These are phyloP conservation scores for Starmerella apicola DNA, from an alignment of 805 yeast genomes.

Conservation along the genomic window DNA sequence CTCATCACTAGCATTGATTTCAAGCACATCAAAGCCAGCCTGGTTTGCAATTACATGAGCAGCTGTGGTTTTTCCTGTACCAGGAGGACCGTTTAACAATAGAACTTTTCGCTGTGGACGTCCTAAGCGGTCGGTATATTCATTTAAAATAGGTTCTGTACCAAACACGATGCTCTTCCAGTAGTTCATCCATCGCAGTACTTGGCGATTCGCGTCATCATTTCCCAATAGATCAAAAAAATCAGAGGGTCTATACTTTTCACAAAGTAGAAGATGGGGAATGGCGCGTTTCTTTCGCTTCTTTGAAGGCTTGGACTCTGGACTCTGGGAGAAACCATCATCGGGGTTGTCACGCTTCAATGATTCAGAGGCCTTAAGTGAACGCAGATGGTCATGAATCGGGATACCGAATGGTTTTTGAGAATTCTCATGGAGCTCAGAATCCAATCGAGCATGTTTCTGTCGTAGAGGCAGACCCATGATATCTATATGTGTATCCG, in stretches of 20 bases:
- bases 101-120: constrained; percentile 43
- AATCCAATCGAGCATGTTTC: no score
- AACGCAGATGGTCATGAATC: constrained; percentile 11
- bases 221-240: constrained; percentile 60
- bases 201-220: constrained; percentile 46
- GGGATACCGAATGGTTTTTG: constrained; percentile 18
- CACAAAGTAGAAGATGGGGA: constrained; percentile 34
- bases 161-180: constrained; percentile 35
- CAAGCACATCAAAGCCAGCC: constrained; percentile 67
- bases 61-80: constrained; percentile 82
- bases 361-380: background rate
- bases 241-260: constrained; percentile 54
- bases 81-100: constrained; percentile 83
- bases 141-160: constrained; percentile 4
- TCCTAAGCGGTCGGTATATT: constrained; percentile 37
- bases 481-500: no score
- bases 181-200: constrained; percentile 51
- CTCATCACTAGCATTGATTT: constrained; percentile 78
- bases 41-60: constrained; percentile 76
- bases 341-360: background rate
- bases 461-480: no score
- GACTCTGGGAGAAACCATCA: background rate
- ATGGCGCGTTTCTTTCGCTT: background rate
- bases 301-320: background rate
- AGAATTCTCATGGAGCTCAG: no score